phyloP scores from a whole-genome alignment of 1,139 yeast species.

The Zygosaccharomyces pseudobailii region DNA sequence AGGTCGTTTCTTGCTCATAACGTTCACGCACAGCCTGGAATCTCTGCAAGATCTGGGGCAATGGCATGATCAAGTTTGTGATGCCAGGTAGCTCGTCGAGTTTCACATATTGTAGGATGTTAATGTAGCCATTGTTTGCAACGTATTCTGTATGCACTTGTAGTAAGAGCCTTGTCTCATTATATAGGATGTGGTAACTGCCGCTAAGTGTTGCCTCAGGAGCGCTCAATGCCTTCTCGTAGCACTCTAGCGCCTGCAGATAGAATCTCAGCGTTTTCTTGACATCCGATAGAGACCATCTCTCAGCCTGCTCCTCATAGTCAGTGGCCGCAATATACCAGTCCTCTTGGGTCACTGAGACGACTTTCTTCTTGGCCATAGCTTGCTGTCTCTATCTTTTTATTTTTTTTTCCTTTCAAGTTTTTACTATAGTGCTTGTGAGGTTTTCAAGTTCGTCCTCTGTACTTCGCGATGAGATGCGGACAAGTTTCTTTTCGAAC shows the following conservation, averaged over 20 bases:
- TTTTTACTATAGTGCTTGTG: neutral
- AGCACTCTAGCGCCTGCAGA: slow-evolving; percentile 24
- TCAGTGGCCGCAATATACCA: slow-evolving; percentile 30
- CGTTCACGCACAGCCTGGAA: slow-evolving; percentile 22
- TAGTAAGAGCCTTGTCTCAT: slow-evolving; percentile 29
- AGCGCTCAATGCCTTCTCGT: slow-evolving; percentile 24
- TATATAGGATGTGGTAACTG: slow-evolving; percentile 29
- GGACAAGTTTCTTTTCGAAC: neutral
- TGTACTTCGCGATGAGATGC: neutral
- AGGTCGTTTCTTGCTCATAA: slow-evolving; percentile 21
- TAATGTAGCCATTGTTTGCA: slow-evolving; percentile 30
- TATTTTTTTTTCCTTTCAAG: neutral
- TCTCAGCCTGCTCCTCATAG: slow-evolving; percentile 34
- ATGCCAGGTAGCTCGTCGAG: slow-evolving; percentile 22
- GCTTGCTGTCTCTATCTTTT: neutral
- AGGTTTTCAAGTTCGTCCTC: neutral
- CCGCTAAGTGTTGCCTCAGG: slow-evolving; percentile 15
- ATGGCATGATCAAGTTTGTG: slow-evolving; percentile 13
- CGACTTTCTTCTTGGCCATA: slow-evolving; percentile 2
- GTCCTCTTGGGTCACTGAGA: slow-evolving; percentile 26
- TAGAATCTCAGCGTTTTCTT: slow-evolving; percentile 30
- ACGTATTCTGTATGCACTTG: slow-evolving; percentile 29
- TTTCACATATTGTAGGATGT: slow-evolving; percentile 28
- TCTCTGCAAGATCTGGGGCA: slow-evolving; percentile 21
- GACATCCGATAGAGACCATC: slow-evolving; percentile 34